A percentile compares a stretch with the other conserved stretches of the same genome.
phyloP scores from a whole-genome alignment of 768 basidiomycete genomes.

The Boletus eberwhitei region DNA sequence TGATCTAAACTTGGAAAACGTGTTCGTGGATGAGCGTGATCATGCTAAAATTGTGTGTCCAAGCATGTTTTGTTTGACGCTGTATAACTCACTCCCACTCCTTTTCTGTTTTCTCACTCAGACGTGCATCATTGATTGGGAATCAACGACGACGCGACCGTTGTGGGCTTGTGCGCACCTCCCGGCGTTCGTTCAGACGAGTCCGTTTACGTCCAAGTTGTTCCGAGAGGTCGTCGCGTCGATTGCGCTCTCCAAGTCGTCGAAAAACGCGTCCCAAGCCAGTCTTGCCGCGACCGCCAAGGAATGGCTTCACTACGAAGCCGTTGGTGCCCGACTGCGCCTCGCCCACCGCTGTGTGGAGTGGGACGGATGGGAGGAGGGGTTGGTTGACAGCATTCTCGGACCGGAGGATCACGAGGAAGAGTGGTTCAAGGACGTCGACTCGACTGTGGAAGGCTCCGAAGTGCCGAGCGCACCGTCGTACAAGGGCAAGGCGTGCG shows the following conservation, averaged over 20 bases:
- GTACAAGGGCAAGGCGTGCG: not conserved
- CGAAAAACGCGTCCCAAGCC: conserved; percentile 16
- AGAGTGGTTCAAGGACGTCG: conserved; percentile 59
- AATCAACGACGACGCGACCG: conserved; percentile 84
- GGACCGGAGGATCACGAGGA: conserved; percentile 69
- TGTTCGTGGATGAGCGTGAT: conserved; percentile 74
- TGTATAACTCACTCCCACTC: not conserved
- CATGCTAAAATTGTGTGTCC: conserved; percentile 64
- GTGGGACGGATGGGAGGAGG: conserved; percentile 93
- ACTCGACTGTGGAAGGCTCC: conserved; percentile 21
- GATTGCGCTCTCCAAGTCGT: conserved; percentile 34
- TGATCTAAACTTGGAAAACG: conserved; percentile 80
- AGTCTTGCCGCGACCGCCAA: conserved; percentile 46
- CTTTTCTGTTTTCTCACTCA: conserved; percentile 24
- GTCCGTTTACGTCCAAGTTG: conserved; percentile 66
- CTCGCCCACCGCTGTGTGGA: conserved; percentile 79
- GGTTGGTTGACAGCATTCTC: conserved; percentile 69
- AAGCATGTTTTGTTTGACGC: not conserved
- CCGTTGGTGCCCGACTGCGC: conserved; percentile 60
- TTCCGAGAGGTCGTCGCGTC: conserved; percentile 64
- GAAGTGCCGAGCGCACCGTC: conserved; percentile 15
- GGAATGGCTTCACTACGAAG: conserved; percentile 77
- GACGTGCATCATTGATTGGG: conserved; percentile 90
- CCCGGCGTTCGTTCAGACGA: conserved; percentile 75
- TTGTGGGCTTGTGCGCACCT: conserved; percentile 84